A percentile compares a stretch with the other conserved stretches of the same genome.
Conservation (phyloP, 805 yeast genomes). For the Millerozyma miso region DNA sequence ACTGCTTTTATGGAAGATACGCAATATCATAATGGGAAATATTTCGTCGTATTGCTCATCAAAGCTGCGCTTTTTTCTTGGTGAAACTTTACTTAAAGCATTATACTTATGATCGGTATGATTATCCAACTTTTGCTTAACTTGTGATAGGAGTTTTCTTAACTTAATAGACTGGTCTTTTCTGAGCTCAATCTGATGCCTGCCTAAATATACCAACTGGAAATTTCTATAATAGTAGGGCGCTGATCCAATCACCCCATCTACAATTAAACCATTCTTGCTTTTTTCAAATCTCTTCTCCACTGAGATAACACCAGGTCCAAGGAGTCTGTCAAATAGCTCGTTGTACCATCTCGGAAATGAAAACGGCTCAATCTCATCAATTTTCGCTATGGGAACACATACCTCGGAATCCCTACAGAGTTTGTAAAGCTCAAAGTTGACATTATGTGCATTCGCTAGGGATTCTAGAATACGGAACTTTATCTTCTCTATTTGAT, state of each 20-base stretch:
- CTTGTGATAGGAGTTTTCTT: too few relatives aligned
- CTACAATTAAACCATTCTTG: neutral
- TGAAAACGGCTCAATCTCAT: neutral
- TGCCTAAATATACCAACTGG: neutral
- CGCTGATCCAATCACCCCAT: neutral
- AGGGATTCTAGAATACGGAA: constrained; percentile 23
- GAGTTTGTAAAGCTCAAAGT: neutral
- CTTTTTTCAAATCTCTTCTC: neutral
- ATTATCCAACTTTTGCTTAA: neutral
- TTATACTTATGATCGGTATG: neutral
- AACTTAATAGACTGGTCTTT: neutral
- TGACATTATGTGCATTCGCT: constrained; percentile 16
- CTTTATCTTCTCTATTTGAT: constrained; percentile 24
- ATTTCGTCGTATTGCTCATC: neutral
- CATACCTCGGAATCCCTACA: neutral
- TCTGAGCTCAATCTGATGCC: neutral
- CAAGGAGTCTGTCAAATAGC: neutral
- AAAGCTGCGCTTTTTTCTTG: neutral
- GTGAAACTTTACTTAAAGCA: neutral
- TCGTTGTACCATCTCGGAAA: neutral
- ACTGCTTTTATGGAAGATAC: neutral
- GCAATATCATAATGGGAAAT: neutral
- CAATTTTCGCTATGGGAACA: neutral
- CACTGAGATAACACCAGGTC: neutral
- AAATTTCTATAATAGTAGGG: neutral